Evolutionary conservation across 2,329 filamentous ascomycete species (phyloP), one percentile per base, ranked within the genome.

Genomic region (Colletotrichum sp.): DNA sequence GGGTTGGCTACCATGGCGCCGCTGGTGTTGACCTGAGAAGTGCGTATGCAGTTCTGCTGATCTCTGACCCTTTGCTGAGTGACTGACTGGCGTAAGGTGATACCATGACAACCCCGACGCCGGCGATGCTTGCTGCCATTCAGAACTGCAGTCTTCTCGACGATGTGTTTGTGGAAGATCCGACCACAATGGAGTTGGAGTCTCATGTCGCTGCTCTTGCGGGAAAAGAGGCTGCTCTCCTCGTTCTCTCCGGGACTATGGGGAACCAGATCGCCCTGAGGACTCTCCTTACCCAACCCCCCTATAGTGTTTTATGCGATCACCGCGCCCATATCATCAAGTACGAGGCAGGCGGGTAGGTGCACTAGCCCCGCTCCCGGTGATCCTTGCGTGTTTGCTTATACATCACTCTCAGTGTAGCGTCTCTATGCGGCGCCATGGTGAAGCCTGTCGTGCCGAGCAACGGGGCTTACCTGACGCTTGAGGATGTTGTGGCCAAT

Each of bases 221-320:
- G 1, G 92, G 92, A 79, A 96, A 98, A 80, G 93, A 96, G 80
- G 92, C 92, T 9, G 94, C 91, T 0, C 88, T 98, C 6, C 93
- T 98, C 70, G 95, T 98, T 71, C 89, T 98, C 75, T 97, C 95
- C 0, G 96, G 96, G 5, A 98, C 96, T 6, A 98, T 98, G 96
- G 96, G 95, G 55, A 98, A 98, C 85, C 96, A 98, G 83, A 88
- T 98, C 21, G 93, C 94, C 1, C 89, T 98, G 57, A 92, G 96
- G 52, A 90, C 94, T 2, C 94, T 97, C 75, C 89, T 98, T 16
- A 90, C 88, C 1, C 93, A 95, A 76, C 96, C 96, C 16, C 96
- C 96, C 0, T 92, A 98, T 83, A 91, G 91, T 9, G 91, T 98
- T 7, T 87, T 98, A 10, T 95, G 94, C 79, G 96, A 98, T 82